Evolutionary conservation across 768 basidiomycete genomes (phyloP), one percentile per base, ranked within the genome.

Genomic region (Leucocoprinus leucothites): DNA sequence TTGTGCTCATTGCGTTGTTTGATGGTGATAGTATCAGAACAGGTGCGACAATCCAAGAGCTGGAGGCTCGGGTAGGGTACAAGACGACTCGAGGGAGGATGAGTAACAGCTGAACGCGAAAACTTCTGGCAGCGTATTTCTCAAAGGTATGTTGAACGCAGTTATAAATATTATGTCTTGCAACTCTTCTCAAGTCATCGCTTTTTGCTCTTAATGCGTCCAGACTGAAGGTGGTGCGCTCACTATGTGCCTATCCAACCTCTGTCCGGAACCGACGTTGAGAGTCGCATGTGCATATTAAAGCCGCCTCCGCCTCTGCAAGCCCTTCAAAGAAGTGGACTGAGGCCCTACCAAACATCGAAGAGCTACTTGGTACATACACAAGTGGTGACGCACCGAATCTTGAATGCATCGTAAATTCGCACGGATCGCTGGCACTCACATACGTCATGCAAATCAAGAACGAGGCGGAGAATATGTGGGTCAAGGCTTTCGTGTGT

Each of bases 401-500:
- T 3, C 58, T 77, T 25, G 75, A 78, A 62, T 80, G 72, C 60
- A 61, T 77, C 36, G 72, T 63, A 21, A 65, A 62, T 51, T 63
- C 69, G 2, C 74, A 76, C 56, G 72, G 71, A 8, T 67, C 65
- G 16, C 64, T 67, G 25, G 66, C 64, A 18, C 71, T 80, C 21
- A 68, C 71, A 11, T 70, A 78, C 61, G 69, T 66, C 16, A 51
- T 72, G 11, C 72, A 71, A 51, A 64, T 73, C 11, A 55, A 58
- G 7, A 63, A 77, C 53, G 70, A 31, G 31, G 11, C 31, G 31
- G 11, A 11, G 5, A 31, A 31, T 11, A 5, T 73, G 19, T 84
- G 81, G 81, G 75, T 73, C 60, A 79, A 85, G 65, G 82, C 80
- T 1, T 80, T 78, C 58, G 74, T 84, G 51, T 80, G 80, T 55